Conservation (phyloP, 2,329 filamentous ascomycete species). For the Dendryphion nanum region DNA sequence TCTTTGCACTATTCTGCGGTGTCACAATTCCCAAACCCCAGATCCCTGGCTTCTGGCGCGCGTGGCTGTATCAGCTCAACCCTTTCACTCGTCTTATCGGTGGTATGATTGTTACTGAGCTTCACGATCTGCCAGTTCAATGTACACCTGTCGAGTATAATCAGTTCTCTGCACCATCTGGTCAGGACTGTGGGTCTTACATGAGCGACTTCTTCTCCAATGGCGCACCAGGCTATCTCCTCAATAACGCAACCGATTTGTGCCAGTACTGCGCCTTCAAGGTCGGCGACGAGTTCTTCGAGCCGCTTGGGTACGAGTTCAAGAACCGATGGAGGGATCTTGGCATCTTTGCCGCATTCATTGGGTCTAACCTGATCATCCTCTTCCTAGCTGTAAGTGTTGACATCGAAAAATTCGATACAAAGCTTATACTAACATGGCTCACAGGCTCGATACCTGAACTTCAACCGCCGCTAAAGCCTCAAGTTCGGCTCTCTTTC, state of each 20-base stretch:
- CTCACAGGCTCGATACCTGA: slow-evolving; percentile 40
- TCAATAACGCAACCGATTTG: slow-evolving; percentile 60
- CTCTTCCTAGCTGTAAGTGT: slow-evolving; percentile 56
- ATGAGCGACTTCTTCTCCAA: slow-evolving; percentile 67
- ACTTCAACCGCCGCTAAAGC: slow-evolving; percentile 44
- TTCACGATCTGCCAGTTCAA: slow-evolving; percentile 63
- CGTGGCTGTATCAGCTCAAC: slow-evolving; percentile 79
- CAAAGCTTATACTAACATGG: slow-evolving; percentile 9
- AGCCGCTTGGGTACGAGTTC: slow-evolving; percentile 65
- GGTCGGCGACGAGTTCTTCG: slow-evolving; percentile 78
- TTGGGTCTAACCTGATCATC: slow-evolving; percentile 72
- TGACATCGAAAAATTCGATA: neutral
- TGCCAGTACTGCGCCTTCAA: slow-evolving; percentile 84
- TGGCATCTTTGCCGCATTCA: slow-evolving; percentile 74
- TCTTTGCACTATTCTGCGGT: slow-evolving; percentile 83
- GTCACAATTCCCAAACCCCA: slow-evolving; percentile 76
- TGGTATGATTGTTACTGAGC: slow-evolving; percentile 75
- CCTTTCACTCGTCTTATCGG: slow-evolving; percentile 80
- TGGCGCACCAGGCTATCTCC: slow-evolving; percentile 71
- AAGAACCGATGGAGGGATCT: slow-evolving; percentile 75
- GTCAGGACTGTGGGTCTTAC: slow-evolving; percentile 71
- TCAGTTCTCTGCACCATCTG: slow-evolving; percentile 63
- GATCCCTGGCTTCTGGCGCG: slow-evolving; percentile 76
- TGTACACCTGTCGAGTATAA: slow-evolving; percentile 66
- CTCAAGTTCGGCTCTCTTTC: too few relatives aligned